Evolutionary conservation across 371 early-diverging fungal species (phyloP).

Genomic region (Chytridium lagenaria): DNA sequence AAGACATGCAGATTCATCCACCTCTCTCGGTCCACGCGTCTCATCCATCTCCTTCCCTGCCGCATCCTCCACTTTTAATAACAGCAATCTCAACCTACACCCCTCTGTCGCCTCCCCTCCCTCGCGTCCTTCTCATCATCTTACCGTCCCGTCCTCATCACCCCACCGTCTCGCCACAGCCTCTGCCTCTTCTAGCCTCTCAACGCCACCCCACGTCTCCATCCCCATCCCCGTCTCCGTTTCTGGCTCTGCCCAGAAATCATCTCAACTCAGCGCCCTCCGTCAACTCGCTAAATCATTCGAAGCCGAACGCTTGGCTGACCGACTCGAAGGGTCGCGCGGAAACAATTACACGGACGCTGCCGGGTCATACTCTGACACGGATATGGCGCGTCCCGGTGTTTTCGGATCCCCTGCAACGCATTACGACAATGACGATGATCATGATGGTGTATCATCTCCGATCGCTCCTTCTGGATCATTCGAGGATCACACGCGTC

Average conservation of each 20-base stretch:
- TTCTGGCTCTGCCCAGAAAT: neutral
- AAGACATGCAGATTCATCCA: neutral
- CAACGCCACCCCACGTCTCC: neutral
- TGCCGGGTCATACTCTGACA: no score
- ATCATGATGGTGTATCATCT: conserved; percentile 1
- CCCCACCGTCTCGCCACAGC: no score
- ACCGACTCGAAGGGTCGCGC: neutral
- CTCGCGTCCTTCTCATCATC: no score
- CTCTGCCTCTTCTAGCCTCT: no score
- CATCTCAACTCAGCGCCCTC: conserved; percentile 37
- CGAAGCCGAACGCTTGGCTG: conserved; percentile 2
- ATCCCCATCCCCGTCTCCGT: neutral
- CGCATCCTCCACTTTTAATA: neutral
- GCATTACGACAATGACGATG: no score
- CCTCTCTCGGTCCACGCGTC: neutral
- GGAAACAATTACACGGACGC: neutral
- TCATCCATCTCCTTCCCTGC: neutral
- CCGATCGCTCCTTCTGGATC: no score
- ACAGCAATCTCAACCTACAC: neutral
- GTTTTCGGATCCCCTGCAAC: no score
- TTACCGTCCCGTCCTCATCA: no score
- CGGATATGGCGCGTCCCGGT: no score
- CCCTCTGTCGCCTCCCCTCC: no score
- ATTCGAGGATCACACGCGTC: no score
- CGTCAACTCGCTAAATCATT: conserved; percentile 33